Percentiles rank a stretch among this genome's conserved stretches.
Evolutionary conservation across 2,329 filamentous ascomycete species (phyloP).

Genomic region (Erysiphe pulchra): DNA sequence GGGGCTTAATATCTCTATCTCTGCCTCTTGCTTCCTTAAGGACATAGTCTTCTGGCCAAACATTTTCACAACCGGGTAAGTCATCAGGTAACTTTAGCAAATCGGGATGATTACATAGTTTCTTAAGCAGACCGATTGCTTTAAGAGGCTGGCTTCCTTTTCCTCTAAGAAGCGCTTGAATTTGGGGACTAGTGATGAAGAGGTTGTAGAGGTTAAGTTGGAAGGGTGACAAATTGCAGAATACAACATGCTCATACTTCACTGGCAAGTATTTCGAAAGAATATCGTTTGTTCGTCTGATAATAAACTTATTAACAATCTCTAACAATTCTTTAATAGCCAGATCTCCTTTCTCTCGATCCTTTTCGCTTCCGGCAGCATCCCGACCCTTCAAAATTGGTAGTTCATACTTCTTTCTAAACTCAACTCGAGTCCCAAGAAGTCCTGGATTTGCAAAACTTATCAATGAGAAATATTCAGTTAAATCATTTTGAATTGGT

Average conservation of each 20-base stretch:
- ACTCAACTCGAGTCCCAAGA: slow-evolving; percentile 68
- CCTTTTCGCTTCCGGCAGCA: slow-evolving; percentile 61
- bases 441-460: slow-evolving; percentile 92
- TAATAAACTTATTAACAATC: slow-evolving; percentile 95
- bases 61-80: slow-evolving; percentile 61
- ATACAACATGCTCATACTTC: slow-evolving; percentile 98
- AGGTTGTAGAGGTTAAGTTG: slow-evolving; percentile 88
- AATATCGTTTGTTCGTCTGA: slow-evolving; percentile 91
- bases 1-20: slow-evolving; percentile 76
- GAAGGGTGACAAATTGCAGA: slow-evolving; percentile 84
- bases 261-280: slow-evolving; percentile 90
- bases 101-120: slow-evolving; percentile 94
- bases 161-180: slow-evolving; percentile 70
- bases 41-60: slow-evolving; percentile 67
- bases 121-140: slow-evolving; percentile 89
- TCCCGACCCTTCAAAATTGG: slow-evolving; percentile 83
- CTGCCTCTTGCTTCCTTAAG: slow-evolving; percentile 69
- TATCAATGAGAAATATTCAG: slow-evolving; percentile 86
- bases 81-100: slow-evolving; percentile 63
- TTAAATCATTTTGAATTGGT: slow-evolving; percentile 95
- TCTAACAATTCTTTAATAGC: slow-evolving; percentile 55
- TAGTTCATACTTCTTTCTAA: slow-evolving; percentile 80
- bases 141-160: slow-evolving; percentile 93
- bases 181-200: slow-evolving; percentile 87
- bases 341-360: slow-evolving; percentile 61